These are phyloP conservation scores for Amylocarpus encephaloides DNA, from an alignment of 2,329 filamentous ascomycete genomes.

Conservation along the genomic window DNA sequence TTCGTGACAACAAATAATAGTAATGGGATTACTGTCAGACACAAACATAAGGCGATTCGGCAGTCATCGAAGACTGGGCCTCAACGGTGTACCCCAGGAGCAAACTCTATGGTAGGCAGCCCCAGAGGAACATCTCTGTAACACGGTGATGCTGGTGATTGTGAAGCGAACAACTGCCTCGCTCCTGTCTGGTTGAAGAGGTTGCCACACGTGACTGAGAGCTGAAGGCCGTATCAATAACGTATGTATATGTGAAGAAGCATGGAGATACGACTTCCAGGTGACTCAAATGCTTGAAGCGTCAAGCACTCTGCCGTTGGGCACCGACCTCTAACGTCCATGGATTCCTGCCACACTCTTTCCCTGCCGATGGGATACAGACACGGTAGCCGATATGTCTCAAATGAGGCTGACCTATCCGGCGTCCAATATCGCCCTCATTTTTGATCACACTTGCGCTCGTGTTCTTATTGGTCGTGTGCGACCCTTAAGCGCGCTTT, in stretches of 20 bases:
- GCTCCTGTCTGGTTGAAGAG: not conserved
- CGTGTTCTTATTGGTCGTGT: constrained; percentile 3
- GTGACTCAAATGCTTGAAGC: constrained; percentile 4
- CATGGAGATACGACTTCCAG: not conserved
- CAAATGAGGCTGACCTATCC: constrained; percentile 7
- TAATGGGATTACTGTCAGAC: no score
- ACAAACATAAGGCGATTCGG: no score
- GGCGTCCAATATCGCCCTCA: no score
- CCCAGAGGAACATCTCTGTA: no score
- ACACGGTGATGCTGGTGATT: not conserved
- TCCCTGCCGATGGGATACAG: not conserved
- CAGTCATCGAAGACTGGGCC: no score
- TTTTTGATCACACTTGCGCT: constrained; percentile 2
- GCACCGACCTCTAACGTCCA: not conserved
- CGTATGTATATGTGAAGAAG: not conserved
- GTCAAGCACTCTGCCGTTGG: not conserved
- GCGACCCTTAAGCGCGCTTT: constrained; percentile 8
- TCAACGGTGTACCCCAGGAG: no score
- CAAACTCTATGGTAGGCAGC: no score
- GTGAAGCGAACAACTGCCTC: not conserved
- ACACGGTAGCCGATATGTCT: not conserved
- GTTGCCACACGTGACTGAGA: constrained; percentile 7
- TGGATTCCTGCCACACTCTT: not conserved
- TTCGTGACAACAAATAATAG: no score
- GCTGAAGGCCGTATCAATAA: not conserved